Percentiles rank a stretch among this genome's conserved stretches.
These are phyloP conservation scores for Bocquillonia castaneifolia DNA, from an alignment of 441 rosid species.

Conservation along the genomic window DNA sequence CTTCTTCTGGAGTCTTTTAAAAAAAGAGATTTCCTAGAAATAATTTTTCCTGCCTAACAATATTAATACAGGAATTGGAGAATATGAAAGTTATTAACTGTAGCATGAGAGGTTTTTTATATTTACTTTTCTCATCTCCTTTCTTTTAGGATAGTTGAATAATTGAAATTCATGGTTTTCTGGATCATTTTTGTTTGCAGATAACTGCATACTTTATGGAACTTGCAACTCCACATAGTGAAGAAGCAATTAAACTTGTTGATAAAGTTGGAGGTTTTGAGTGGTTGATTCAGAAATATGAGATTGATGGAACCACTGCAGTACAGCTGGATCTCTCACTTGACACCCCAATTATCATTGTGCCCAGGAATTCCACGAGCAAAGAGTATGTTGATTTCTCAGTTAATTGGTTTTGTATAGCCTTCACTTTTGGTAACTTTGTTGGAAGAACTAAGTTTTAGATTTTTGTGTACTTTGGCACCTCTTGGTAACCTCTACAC, in stretches of 20 bases:
- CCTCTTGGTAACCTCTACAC: neutral
- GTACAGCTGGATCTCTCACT: slow-evolving; percentile 90
- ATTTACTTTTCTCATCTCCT: neutral
- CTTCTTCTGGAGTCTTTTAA: neutral
- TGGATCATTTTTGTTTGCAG: slow-evolving; percentile 45
- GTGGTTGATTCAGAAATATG: slow-evolving; percentile 94
- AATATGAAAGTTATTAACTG: neutral
- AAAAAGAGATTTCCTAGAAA: neutral
- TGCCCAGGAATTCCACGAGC: slow-evolving; percentile 84
- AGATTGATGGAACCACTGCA: slow-evolving; percentile 95
- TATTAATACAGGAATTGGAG: neutral
- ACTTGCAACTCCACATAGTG: slow-evolving; percentile 90
- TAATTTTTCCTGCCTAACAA: neutral
- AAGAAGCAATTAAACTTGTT: slow-evolving; percentile 94
- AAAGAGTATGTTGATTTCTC: slow-evolving; percentile 63
- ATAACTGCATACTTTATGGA: slow-evolving; percentile 91
- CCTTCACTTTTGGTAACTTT: slow-evolving; percentile 4
- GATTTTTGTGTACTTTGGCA: neutral
- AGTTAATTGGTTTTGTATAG: slow-evolving; percentile 16
- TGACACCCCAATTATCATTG: slow-evolving; percentile 86
- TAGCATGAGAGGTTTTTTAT: neutral
- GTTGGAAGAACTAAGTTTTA: neutral
- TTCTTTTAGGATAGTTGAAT: slow-evolving; percentile 10
- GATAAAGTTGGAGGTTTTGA: slow-evolving; percentile 99
- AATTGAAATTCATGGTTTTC: slow-evolving; percentile 19